Evolutionary conservation across 2,329 filamentous ascomycete genomes (phyloP), one percentile per base, ranked within the genome.

Genomic region (Fusarium sublunatum): DNA sequence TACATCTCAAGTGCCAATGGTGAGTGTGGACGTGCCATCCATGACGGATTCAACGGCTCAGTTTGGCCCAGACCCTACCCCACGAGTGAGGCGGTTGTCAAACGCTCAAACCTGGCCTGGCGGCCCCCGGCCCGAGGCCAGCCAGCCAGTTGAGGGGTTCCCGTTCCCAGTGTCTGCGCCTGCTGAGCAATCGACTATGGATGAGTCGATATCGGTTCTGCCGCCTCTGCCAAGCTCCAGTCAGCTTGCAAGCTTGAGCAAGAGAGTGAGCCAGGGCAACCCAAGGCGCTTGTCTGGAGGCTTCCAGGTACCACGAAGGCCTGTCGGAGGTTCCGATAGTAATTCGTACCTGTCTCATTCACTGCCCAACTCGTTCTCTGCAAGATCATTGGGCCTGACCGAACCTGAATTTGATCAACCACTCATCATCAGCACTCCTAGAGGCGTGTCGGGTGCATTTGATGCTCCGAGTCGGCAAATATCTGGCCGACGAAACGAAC

Each of bases 401-500:
- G 58, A 52, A 10, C 58, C 58, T 32, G 69, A 72, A 15, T 68
- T 82, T 25, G 83, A 86, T 34, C 81, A 82, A 49, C 84, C 85
- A 5, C 76, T 87, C 25, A 87, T 87, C 50, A 86, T 88, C 71
- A 87, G 85, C 72, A 87, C 85, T 4, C 85, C 85, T 1, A 79
- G 75, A 9, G 85, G 85, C 13, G 78, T 87, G 8, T 75, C 79
- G 0, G 85, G 85, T 3, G 83, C 81, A 1, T 85, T 81, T 61
- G 84, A 87, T 53, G 67, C 75, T 2, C 80, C 81, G 2, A 69
- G 68, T 6, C 74, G 74, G 10, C 73, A 70, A 28, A 69, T 69
- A 15, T 74, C 74, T n/a, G 67, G 70, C 12, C 71, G 69, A 11
- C 72, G 72, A 15, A 70, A 71, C 3, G 82, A 82, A 34, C 77